Base-by-base conservation (phyloP, 345 rosid genomes). In the Hevea brasiliensis region DNA sequence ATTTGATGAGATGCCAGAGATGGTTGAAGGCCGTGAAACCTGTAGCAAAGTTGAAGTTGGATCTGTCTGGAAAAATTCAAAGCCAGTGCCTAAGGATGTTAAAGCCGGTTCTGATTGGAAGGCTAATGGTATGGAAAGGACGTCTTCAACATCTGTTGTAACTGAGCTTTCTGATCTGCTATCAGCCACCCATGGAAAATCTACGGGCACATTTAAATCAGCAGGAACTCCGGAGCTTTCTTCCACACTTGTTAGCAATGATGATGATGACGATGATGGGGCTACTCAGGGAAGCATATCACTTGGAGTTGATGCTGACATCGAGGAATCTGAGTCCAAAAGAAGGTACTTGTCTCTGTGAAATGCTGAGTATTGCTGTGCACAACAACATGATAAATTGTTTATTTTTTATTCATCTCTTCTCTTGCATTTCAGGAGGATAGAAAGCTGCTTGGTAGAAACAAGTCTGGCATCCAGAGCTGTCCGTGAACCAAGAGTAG, bases 261-360 rank as follows among this genome's bases (percentile, higher is more conserved):
- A 83, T 26, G 97, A 95, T 77, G 86, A 84, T 77, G 85, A 82
- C 65, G 97, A 95, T 75, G 81, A 80, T 58, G 92, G 78, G 35
- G 87, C 74, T 26, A 81, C 92, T 10, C 97, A 89, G 8, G 93
- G 92, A 47, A 88, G 91, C 70, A 83, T 82, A 37, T 85, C 87
- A 8, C 61, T 85, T 68, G 90, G 88, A n/a, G 85, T 81, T 71
- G 94, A 86, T 61, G 90, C 85, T 41, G 91, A 89, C 76, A 89
- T 82, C 61, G 96, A 92, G 68, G 99, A 95, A 79, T 88, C 96
- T 0, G 97, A 89, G 75, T 87, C 97, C 4, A 95, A 95, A 81
- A 89, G 98, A 86, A 89, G 99, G 99, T 95, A 69, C 13, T 37
- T 67, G 29, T 65, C 70, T 74, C 48, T 54, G 51, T 65, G 66